phyloP scores from a whole-genome alignment of 495 filamentous ascomycete species.

The Penicillium paxilli region DNA sequence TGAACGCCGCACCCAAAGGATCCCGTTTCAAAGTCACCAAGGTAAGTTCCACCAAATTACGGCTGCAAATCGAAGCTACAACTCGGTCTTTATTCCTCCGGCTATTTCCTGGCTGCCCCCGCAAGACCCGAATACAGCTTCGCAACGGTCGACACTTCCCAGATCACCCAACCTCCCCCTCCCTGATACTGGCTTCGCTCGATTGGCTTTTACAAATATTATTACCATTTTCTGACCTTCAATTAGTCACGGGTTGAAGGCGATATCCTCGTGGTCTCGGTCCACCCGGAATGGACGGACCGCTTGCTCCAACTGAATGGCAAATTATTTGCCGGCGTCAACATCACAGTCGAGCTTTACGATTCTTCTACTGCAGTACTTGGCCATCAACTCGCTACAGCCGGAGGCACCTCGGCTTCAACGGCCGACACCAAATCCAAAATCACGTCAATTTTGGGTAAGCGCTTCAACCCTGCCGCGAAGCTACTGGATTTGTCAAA shows the following conservation, averaged over 20 bases:
- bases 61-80: no score
- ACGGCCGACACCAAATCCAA: conserved; percentile 46
- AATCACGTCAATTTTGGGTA: conserved; percentile 60
- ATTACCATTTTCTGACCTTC: conserved; percentile 70
- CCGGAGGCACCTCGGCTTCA: conserved; percentile 28
- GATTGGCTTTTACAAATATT: conserved; percentile 51
- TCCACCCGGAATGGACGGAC: conserved; percentile 61
- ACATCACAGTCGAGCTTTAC: conserved; percentile 53
- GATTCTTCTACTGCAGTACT: conserved; percentile 23
- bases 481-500: conserved; percentile 81
- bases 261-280: conserved; percentile 65
- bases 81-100: conserved; percentile 6
- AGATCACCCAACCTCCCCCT: conserved; percentile 33
- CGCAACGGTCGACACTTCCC: conserved; percentile 49
- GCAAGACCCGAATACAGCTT: conserved; percentile 40
- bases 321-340: conserved; percentile 63
- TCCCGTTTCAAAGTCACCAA: conserved; percentile 70
- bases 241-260: conserved; percentile 69
- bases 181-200: conserved; percentile 33
- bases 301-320: conserved; percentile 63
- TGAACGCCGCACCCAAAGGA: conserved; percentile 59
- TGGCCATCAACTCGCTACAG: conserved; percentile 23
- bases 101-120: conserved; percentile 46
- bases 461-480: conserved; percentile 65
- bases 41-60: conserved; percentile 80